A percentile compares a stretch with the other conserved stretches of the same genome.
phyloP scores from a whole-genome alignment of 208 protist species.

The Crithidia fasciculata region DNA sequence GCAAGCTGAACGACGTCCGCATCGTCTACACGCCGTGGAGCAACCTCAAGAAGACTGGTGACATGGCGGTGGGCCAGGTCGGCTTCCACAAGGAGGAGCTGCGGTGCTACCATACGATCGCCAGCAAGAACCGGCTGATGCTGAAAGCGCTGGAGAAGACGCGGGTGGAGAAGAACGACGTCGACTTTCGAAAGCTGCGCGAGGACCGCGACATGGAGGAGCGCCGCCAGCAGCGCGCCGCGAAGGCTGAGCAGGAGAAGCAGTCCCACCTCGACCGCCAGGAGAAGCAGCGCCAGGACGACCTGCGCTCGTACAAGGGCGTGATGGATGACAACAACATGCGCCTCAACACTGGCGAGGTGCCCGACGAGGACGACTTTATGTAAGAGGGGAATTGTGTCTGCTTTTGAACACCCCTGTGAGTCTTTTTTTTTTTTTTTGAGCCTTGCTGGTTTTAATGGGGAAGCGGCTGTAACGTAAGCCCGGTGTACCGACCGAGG shows the following conservation, averaged over 20 bases:
- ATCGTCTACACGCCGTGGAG: slow-evolving; percentile 97
- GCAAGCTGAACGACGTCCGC: slow-evolving; percentile 90
- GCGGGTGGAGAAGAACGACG: slow-evolving; percentile 90
- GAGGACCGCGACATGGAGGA: slow-evolving; percentile 83
- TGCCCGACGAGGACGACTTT: slow-evolving; percentile 94
- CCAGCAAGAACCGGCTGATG: slow-evolving; percentile 87
- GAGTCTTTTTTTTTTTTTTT: slow-evolving; percentile 14
- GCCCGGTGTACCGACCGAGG: too few species aligned
- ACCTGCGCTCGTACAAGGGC: slow-evolving; percentile 81
- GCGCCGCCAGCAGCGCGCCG: slow-evolving; percentile 49
- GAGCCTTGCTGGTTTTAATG: neutral
- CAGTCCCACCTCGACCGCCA: slow-evolving; percentile 71
- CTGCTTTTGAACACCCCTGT: neutral
- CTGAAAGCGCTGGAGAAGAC: slow-evolving; percentile 95
- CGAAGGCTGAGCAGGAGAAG: slow-evolving; percentile 48
- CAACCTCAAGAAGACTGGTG: slow-evolving; percentile 97
- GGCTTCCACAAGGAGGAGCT: slow-evolving; percentile 93
- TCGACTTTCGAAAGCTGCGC: slow-evolving; percentile 79
- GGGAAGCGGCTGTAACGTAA: too few species aligned
- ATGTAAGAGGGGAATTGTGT: slow-evolving; percentile 65
- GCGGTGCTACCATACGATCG: slow-evolving; percentile 78
- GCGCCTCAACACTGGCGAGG: slow-evolving; percentile 81
- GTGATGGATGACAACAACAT: slow-evolving; percentile 87
- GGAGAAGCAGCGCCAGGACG: slow-evolving; percentile 76
- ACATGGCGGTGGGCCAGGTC: slow-evolving; percentile 97